Base-by-base conservation (phyloP, 139 green algal genomes). In the Eudorina sp. region DNA sequence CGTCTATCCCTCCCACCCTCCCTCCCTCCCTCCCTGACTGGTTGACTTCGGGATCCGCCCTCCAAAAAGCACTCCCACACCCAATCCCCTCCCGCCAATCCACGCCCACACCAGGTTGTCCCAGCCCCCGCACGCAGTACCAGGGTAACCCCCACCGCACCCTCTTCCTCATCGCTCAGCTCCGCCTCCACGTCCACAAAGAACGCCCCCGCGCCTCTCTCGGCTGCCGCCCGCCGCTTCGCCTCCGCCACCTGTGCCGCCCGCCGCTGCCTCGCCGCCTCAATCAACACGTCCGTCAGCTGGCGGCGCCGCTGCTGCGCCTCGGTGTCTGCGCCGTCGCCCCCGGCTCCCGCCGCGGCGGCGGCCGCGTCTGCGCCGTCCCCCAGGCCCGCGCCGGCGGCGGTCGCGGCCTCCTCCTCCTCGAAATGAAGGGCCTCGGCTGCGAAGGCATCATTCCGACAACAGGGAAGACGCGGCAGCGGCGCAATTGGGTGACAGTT, bases 101-200 rank as follows among this genome's bases (percentile, higher is more conserved):
- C 31, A 31, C 23, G 19, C 74, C 13, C 74, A 46, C 64, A 74
- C n/a, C n/a, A n/a, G n/a, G n/a, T n/a, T n/a, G n/a, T n/a, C n/a
- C n/a, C n/a, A n/a, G n/a, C n/a, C n/a, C n/a, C n/a, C n/a, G n/a
- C n/a, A n/a, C n/a, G n/a, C n/a, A n/a, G n/a, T n/a, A n/a, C n/a
- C n/a, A n/a, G n/a, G 40, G 16, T 25, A 40, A 36, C 64, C 64
- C 31, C 16, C 5, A 3, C 72, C 55, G 14, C 81, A 78, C 81
- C 82, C 48, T 80, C 82, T 48, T 88, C 82, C 34, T 88, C 82
- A 25, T 88, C 82, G 43, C 66, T 81, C 34, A 88, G 82, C 82
- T 88, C 82, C 23, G 66, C 82, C 82, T 88, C 82, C 29, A 51
- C 68, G 34, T 88, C 82, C 66, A 88, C 82, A 38, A 88, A 88